Evolutionary conservation across 768 basidiomycete genomes (phyloP), one percentile per base, ranked within the genome.

Genomic region (Termitomyces sp.): DNA sequence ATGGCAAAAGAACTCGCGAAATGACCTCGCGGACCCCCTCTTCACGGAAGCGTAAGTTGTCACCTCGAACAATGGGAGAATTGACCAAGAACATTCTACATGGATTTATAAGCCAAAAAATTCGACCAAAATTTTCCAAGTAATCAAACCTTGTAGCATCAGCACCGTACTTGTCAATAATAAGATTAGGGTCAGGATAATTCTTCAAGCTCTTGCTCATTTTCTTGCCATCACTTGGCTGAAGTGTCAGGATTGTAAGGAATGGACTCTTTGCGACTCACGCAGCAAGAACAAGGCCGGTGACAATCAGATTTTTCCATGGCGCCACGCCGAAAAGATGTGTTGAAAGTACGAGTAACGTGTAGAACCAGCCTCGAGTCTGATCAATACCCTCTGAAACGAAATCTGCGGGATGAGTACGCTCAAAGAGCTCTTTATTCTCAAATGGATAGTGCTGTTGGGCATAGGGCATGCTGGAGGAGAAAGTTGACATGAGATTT

Each of bases 331-430:
- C 88, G 66, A 97, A 98, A 50, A 99, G 78, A 68, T 96, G 95
- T 21, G 94, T 97, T n/a, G 91, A 90, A 24, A 98, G 78, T 4
- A 99, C 94, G 41, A 99, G 83, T 14, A 99, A 73, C 2, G 97
- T 98, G 75, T 99, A 99, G 81, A 99, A 99, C 97, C 97, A 99
- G 22, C 97, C 97, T 63, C 97, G 85, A 26, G 96, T 98, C 72
- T 99, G 97, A 70, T 99, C 97, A 59, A 99, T 96, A 65, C 95
- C 96, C 70, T 99, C 97, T 6, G 90, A 96, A 28, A 98, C 87
- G 68, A 99, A 99, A 66, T 98, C 89, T 3, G 95, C 97, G 2
- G 96, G 97, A 77, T 91, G 95, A 8, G 83, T 84, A 8, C 72
- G 74, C 66, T 94, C 85, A 66, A 97, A 97, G 42, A 82, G 73